These are phyloP conservation scores for Curvularia sp. DNA, from an alignment of 2,329 filamentous ascomycete species.

Conservation along the genomic window DNA sequence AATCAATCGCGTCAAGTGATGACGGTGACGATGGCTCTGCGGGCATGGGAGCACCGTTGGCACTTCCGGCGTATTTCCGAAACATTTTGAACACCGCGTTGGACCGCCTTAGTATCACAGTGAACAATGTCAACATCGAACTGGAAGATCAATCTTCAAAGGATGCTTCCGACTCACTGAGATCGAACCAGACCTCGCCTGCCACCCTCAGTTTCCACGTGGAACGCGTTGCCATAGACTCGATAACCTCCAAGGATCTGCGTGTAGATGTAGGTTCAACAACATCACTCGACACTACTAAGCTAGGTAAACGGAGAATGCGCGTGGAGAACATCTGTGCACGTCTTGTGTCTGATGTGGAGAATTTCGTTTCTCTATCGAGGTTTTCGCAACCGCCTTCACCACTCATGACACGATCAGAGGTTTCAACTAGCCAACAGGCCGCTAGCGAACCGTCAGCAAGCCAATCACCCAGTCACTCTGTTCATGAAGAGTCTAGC, in stretches of 20 bases:
- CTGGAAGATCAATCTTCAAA: conserved; percentile 62
- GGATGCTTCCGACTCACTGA: conserved; percentile 61
- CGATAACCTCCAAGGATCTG: conserved; percentile 54
- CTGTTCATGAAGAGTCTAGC: conserved; percentile 5
- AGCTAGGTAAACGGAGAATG: conserved; percentile 70
- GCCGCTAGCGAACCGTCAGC: conserved; percentile 27
- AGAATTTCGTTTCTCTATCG: conserved; percentile 67
- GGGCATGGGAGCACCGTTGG: conserved; percentile 74
- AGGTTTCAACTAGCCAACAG: conserved; percentile 31
- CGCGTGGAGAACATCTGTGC: conserved; percentile 69
- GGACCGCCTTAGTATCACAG: conserved; percentile 71
- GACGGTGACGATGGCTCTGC: conserved; percentile 66
- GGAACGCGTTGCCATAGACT: conserved; percentile 70
- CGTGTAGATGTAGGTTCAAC: conserved; percentile 31
- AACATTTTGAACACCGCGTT: conserved; percentile 76
- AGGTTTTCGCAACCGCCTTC: conserved; percentile 66
- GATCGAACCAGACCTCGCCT: conserved; percentile 55
- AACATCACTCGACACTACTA: conserved; percentile 47
- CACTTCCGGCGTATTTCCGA: conserved; percentile 73
- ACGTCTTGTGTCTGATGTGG: conserved; percentile 71
- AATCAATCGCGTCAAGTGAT: conserved; percentile 66
- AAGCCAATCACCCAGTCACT: conserved; percentile 19
- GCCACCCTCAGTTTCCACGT: conserved; percentile 71
- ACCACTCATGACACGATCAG: conserved; percentile 60
- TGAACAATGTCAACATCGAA: conserved; percentile 70